These are phyloP conservation scores for Candida labiduridarum DNA, from an alignment of 1,139 yeast species.

Conservation along the genomic window DNA sequence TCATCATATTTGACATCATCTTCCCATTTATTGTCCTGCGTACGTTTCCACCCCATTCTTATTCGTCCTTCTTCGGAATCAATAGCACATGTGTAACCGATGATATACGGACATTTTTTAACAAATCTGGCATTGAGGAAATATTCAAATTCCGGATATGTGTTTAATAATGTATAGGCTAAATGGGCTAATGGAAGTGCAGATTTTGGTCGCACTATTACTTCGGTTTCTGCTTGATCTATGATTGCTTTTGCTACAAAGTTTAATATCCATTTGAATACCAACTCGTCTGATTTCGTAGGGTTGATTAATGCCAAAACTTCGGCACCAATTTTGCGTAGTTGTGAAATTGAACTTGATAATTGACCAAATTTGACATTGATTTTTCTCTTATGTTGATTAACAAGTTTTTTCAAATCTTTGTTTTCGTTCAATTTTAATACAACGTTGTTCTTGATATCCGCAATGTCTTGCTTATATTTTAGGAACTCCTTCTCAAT, in stretches of 20 bases:
- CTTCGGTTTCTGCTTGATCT: conserved; percentile 92
- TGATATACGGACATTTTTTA: conserved; percentile 86
- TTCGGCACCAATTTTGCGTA: conserved; percentile 53
- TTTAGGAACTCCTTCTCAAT: conserved; percentile 52
- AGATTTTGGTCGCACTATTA: conserved; percentile 74
- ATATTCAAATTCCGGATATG: conserved; percentile 68
- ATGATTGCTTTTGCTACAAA: conserved; percentile 83
- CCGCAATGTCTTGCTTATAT: conserved; percentile 57
- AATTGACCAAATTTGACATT: conserved; percentile 92
- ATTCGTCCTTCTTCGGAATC: conserved; percentile 82
- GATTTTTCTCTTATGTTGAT: conserved; percentile 62
- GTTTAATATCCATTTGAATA: conserved; percentile 74
- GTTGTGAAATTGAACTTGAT: conserved; percentile 68
- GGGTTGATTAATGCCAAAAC: conserved; percentile 50
- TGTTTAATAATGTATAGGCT: conserved; percentile 54
- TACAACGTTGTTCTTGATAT: conserved; percentile 62
- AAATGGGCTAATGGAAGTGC: conserved; percentile 80
- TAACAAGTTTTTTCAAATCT: conserved; percentile 45
- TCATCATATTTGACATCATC: conserved; percentile 76
- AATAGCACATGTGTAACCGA: conserved; percentile 75
- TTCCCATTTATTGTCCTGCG: conserved; percentile 70
- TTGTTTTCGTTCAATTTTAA: conserved; percentile 45
- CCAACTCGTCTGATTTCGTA: conserved; percentile 47
- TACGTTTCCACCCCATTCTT: conserved; percentile 85
- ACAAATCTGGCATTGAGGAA: conserved; percentile 78